Conservation (phyloP, 306 rosid species). For the Macrotyloma uniflorum region DNA sequence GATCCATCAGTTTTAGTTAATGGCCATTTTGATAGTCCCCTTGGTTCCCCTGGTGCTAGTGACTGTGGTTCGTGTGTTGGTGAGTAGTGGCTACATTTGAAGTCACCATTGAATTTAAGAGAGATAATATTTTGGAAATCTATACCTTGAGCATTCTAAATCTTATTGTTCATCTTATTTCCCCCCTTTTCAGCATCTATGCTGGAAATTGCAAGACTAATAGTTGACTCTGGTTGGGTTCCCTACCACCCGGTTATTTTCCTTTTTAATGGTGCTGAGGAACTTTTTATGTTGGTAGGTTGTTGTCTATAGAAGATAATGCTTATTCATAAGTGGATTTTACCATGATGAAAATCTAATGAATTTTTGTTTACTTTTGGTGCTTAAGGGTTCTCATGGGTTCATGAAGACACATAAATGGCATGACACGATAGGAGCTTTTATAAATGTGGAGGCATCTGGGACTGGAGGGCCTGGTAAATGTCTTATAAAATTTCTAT, state of each 20-base stretch:
- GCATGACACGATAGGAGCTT: slow-evolving; percentile 90
- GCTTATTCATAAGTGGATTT: slow-evolving; percentile 18
- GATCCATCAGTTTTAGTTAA: slow-evolving; percentile 87
- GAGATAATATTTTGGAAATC: slow-evolving; percentile 5
- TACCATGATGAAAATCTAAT: slow-evolving; percentile 39
- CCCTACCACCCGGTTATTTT: slow-evolving; percentile 82
- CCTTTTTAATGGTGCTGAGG: slow-evolving; percentile 99
- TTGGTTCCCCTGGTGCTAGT: slow-evolving; percentile 96
- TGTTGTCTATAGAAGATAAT: slow-evolving; percentile 20
- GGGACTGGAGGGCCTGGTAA: slow-evolving; percentile 92
- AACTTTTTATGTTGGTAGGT: slow-evolving; percentile 95
- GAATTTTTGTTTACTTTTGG: slow-evolving; percentile 35
- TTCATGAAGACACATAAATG: slow-evolving; percentile 93
- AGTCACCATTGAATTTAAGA: slow-evolving; percentile 26
- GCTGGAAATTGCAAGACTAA: slow-evolving; percentile 88
- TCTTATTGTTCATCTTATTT: slow-evolving; percentile 14
- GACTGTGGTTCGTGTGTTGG: slow-evolving; percentile 99
- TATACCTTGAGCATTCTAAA: slow-evolving; percentile 22
- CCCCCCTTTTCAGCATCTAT: slow-evolving; percentile 71
- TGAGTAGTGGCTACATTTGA: slow-evolving; percentile 52
- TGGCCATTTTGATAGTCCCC: slow-evolving; percentile 93
- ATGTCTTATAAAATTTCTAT: slow-evolving; percentile 24
- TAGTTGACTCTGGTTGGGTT: slow-evolving; percentile 83
- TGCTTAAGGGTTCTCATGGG: slow-evolving; percentile 89
- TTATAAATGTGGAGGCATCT: slow-evolving; percentile 92